Conservation (phyloP, 148 eudicot genomes). For the Chenopodium suecicum region DNA sequence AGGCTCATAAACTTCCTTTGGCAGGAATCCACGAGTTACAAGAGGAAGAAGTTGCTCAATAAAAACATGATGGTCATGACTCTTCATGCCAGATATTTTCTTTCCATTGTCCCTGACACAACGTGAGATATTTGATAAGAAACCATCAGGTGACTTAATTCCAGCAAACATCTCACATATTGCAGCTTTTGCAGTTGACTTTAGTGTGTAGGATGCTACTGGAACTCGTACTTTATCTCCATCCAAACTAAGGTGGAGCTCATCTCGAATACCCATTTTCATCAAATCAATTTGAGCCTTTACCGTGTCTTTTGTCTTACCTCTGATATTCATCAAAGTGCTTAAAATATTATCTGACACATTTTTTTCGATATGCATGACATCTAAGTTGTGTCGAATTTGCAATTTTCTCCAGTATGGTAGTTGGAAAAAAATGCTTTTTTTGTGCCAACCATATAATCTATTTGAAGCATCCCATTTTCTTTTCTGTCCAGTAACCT, state of each 20-base stretch:
- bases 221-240: not conserved
- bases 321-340: slow-evolving; percentile 13
- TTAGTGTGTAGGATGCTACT: not conserved
- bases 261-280: no score
- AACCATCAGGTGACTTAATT: slow-evolving; percentile 8
- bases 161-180: not conserved
- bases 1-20: slow-evolving; percentile 6
- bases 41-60: slow-evolving; percentile 18
- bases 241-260: not conserved
- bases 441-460: no score
- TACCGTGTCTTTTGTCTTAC: slow-evolving; percentile 1
- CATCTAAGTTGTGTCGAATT: no score
- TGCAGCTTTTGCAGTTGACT: not conserved
- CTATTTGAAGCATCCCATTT: no score
- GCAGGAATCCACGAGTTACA: slow-evolving; percentile 1
- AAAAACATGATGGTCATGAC: slow-evolving; percentile 16
- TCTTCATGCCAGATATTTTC: not conserved
- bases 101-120: slow-evolving; percentile 6
- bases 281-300: not conserved
- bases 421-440: no score
- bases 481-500: no score
- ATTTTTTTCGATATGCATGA: not conserved
- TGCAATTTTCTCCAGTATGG: no score
- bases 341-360: slow-evolving; percentile 4
- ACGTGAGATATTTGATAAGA: slow-evolving; percentile 11